These are phyloP conservation scores for Crithidia fasciculata DNA, from an alignment of 208 protist species.

Conservation along the genomic window DNA sequence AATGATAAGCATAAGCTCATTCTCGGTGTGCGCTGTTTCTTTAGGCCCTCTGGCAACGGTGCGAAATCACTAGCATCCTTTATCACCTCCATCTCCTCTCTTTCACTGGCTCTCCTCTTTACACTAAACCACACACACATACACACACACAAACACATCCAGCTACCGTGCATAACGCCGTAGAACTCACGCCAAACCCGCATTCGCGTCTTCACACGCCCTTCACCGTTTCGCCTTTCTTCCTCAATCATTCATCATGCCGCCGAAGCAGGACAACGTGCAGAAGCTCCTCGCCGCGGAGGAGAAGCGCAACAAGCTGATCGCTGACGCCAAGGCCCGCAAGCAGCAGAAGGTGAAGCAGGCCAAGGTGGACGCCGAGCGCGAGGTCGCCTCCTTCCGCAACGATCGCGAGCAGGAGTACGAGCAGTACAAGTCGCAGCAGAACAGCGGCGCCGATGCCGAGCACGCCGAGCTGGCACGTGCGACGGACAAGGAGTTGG, in stretches of 20 bases:
- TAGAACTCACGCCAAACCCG: too few relatives aligned
- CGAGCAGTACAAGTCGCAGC: constrained; percentile 64
- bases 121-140: too few relatives aligned
- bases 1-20: too few relatives aligned
- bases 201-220: too few relatives aligned
- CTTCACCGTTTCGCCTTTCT: background rate
- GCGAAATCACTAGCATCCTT: too few relatives aligned
- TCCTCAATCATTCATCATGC: constrained; percentile 45
- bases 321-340: constrained; percentile 78
- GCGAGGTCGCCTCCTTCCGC: constrained; percentile 78
- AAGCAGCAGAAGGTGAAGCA: constrained; percentile 88
- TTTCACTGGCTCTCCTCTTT: too few relatives aligned
- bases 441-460: constrained; percentile 53
- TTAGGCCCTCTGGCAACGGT: too few relatives aligned
- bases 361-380: constrained; percentile 85
- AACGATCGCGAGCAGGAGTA: constrained; percentile 76
- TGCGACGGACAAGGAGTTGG: constrained; percentile 69
- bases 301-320: constrained; percentile 83
- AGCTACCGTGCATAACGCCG: too few relatives aligned
- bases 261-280: constrained; percentile 88
- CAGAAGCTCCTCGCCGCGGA: constrained; percentile 88
- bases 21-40: too few relatives aligned
- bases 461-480: constrained; percentile 67
- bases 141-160: too few relatives aligned
- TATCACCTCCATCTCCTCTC: too few relatives aligned